Conservation (phyloP, 2,329 filamentous ascomycete species). For the Curvularia lunata region DNA sequence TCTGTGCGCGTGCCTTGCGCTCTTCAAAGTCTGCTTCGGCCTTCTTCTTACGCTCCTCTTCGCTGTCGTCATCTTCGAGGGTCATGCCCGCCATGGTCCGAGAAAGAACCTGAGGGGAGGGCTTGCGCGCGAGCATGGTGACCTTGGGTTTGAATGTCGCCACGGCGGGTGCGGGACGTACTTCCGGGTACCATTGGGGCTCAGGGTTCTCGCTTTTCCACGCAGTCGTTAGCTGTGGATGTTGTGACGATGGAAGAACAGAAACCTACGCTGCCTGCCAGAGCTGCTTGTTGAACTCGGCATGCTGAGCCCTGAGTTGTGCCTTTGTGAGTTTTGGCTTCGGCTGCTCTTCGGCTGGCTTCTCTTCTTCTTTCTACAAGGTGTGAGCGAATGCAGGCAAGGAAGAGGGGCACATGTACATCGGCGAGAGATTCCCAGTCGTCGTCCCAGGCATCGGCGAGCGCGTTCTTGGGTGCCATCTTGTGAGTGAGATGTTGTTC, state of each 20-base stretch:
- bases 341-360: slow-evolving; percentile 48
- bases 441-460: slow-evolving; percentile 79
- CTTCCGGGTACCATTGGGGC: slow-evolving; percentile 76
- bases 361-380: slow-evolving; percentile 46
- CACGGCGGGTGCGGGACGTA: slow-evolving; percentile 68
- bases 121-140: slow-evolving; percentile 84
- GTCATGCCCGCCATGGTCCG: slow-evolving; percentile 60
- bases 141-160: slow-evolving; percentile 80
- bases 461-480: slow-evolving; percentile 48
- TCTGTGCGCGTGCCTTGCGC: slow-evolving; percentile 76
- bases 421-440: slow-evolving; percentile 87
- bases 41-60: slow-evolving; percentile 66
- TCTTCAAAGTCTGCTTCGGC: slow-evolving; percentile 75
- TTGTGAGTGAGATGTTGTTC: slow-evolving; percentile 43
- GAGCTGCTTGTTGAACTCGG: slow-evolving; percentile 80
- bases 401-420: slow-evolving; percentile 50
- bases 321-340: slow-evolving; percentile 68
- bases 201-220: slow-evolving; percentile 71
- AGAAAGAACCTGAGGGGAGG: slow-evolving; percentile 65
- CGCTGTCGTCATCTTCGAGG: slow-evolving; percentile 65
- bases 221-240: slow-evolving; percentile 21
- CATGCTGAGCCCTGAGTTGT: slow-evolving; percentile 79
- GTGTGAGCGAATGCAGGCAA: slow-evolving; percentile 25
- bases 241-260: neutral
- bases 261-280: slow-evolving; percentile 83